A percentile compares a stretch with the other conserved stretches of the same genome.
These are phyloP conservation scores for Puccinia coronata DNA, from an alignment of 1,284 basidiomycete genomes.

Conservation along the genomic window DNA sequence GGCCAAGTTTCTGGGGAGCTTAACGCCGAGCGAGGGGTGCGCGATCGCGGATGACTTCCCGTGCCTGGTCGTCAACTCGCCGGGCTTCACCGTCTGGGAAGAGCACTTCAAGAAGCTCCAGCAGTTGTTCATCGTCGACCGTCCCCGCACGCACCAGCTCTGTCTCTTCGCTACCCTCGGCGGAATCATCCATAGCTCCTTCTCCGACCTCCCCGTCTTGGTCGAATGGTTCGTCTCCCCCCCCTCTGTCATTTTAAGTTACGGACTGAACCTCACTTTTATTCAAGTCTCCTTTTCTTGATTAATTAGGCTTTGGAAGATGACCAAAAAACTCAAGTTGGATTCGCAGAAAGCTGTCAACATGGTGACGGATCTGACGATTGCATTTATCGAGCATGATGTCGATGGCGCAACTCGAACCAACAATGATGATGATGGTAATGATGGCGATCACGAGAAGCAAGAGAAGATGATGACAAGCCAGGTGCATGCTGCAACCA, in stretches of 20 bases:
- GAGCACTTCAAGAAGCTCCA: slow-evolving; percentile 33
- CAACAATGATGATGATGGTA: not conserved
- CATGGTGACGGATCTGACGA: not conserved
- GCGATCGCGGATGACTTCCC: slow-evolving; percentile 6
- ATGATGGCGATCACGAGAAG: too few relatives aligned
- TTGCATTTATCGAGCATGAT: slow-evolving; percentile 8
- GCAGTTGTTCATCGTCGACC: slow-evolving; percentile 1
- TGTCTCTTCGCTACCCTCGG: slow-evolving; percentile 31
- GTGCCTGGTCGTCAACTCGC: slow-evolving; percentile 42
- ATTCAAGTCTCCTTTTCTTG: not conserved
- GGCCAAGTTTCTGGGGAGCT: not conserved
- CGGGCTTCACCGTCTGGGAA: slow-evolving; percentile 37
- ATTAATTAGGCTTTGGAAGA: slow-evolving; percentile 19
- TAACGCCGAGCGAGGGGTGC: not conserved
- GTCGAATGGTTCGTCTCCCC: slow-evolving; percentile 30
- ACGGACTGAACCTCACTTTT: too few relatives aligned
- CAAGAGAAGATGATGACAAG: too few relatives aligned
- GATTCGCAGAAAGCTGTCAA: slow-evolving; percentile 11
- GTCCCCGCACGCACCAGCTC: not conserved
- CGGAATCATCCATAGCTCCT: slow-evolving; percentile 46
- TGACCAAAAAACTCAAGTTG: not conserved
- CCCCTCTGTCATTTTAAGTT: too few relatives aligned
- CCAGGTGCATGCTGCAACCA: too few relatives aligned
- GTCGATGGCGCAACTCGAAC: not conserved
- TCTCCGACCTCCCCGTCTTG: slow-evolving; percentile 45